These are phyloP conservation scores for Neoboletus brunneissimus DNA, from an alignment of 768 basidiomycete species.

Conservation along the genomic window DNA sequence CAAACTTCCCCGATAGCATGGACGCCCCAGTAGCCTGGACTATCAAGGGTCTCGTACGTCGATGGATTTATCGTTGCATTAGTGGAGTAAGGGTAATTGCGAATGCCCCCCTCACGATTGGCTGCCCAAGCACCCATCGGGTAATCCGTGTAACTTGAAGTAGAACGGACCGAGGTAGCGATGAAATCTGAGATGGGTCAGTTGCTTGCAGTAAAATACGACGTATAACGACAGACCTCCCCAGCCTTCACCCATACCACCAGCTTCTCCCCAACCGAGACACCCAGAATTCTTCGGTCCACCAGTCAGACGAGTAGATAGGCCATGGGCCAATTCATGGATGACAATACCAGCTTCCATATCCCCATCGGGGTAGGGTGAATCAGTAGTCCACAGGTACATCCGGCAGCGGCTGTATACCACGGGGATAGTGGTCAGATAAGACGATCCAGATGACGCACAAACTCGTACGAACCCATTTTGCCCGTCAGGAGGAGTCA, in stretches of 20 bases:
- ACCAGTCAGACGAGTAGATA: slow-evolving; percentile 92
- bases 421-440: background rate
- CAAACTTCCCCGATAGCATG: slow-evolving; percentile 93
- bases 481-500: slow-evolving; percentile 80
- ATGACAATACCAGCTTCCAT: slow-evolving; percentile 97
- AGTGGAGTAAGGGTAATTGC: slow-evolving; percentile 87
- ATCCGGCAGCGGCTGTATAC: slow-evolving; percentile 71
- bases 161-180: slow-evolving; percentile 84
- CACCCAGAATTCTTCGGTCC: slow-evolving; percentile 91
- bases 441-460: background rate
- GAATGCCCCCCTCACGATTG: slow-evolving; percentile 64
- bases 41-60: slow-evolving; percentile 92
- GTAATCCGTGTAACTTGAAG: slow-evolving; percentile 67
- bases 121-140: slow-evolving; percentile 97
- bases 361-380: slow-evolving; percentile 92
- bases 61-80: slow-evolving; percentile 79
- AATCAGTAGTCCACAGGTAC: slow-evolving; percentile 93
- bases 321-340: slow-evolving; percentile 83
- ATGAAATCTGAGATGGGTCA: slow-evolving; percentile 56
- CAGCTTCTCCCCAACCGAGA: slow-evolving; percentile 92
- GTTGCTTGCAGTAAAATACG: background rate
- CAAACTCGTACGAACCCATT: slow-evolving; percentile 48
- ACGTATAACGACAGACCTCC: slow-evolving; percentile 48
- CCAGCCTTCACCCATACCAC: slow-evolving; percentile 99
- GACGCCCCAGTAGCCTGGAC: slow-evolving; percentile 91